Conservation (phyloP, 441 rosid species). For the Gossypium aridum region DNA sequence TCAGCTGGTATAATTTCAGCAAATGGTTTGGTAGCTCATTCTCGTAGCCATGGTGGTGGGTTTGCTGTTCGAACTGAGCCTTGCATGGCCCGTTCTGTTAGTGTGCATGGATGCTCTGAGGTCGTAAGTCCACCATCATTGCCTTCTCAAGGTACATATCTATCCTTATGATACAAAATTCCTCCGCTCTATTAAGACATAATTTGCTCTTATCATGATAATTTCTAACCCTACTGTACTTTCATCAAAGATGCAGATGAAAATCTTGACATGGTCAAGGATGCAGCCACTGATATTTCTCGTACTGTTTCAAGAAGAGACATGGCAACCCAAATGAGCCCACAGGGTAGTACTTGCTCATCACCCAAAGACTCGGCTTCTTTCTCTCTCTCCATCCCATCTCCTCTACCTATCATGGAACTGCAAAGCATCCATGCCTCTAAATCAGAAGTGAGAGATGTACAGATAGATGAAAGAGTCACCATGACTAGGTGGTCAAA, state of each 20-base stretch:
- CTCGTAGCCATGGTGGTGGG: slow-evolving; percentile 28
- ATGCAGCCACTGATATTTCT: slow-evolving; percentile 53
- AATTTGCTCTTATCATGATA: not conserved
- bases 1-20: slow-evolving; percentile 61
- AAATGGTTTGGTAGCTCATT: slow-evolving; percentile 35
- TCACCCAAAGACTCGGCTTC: slow-evolving; percentile 51
- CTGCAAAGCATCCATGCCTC: slow-evolving; percentile 39
- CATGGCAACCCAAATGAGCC: slow-evolving; percentile 96
- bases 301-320: slow-evolving; percentile 76
- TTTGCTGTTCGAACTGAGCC: slow-evolving; percentile 49
- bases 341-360: slow-evolving; percentile 55
- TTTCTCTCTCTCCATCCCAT: slow-evolving; percentile 43
- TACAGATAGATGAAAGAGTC: slow-evolving; percentile 82
- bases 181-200: not conserved
- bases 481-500: slow-evolving; percentile 84
- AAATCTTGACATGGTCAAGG: slow-evolving; percentile 39
- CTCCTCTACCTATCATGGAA: slow-evolving; percentile 50
- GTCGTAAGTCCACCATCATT: slow-evolving; percentile 28
- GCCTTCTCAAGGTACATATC: slow-evolving; percentile 43
- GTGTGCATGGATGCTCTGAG: slow-evolving; percentile 91
- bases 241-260: slow-evolving; percentile 36
- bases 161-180: not conserved
- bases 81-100: slow-evolving; percentile 87
- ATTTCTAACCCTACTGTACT: not conserved
- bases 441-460: slow-evolving; percentile 71